phyloP scores from a whole-genome alignment of 768 basidiomycete genomes.

The Pisolithus sp. region DNA sequence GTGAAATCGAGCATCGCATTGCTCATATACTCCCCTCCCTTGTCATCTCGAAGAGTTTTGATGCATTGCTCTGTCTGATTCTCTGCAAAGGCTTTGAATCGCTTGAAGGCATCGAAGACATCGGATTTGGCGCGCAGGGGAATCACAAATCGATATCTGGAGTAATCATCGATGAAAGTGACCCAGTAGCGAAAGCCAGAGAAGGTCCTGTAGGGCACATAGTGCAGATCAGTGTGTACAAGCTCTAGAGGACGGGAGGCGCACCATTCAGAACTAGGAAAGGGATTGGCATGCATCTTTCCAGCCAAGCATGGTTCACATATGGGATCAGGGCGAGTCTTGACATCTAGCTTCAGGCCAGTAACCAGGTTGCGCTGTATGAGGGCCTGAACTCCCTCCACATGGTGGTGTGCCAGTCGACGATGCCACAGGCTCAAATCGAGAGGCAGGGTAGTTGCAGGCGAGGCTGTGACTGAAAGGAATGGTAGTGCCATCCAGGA shows the following conservation, averaged over 20 bases:
- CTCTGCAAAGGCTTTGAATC: conserved; percentile 26
- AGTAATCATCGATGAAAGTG: conserved; percentile 8
- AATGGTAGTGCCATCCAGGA: conserved; percentile 15
- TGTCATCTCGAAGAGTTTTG: conserved; percentile 17
- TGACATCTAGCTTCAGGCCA: conserved; percentile 6
- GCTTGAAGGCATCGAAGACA: conserved; percentile 19
- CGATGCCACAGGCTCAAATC: conserved; percentile 19
- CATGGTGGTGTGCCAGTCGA: conserved; percentile 14
- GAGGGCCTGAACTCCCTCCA: conserved; percentile 5
- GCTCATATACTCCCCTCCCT: conserved; percentile 21
- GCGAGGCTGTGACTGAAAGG: conserved; percentile 1
- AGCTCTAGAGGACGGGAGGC: conserved; percentile 10
- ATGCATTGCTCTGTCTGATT: conserved; percentile 13
- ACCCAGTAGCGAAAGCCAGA: conserved; percentile 6
- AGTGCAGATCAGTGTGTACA: conserved; percentile 21
- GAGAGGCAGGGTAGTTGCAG: conserved; percentile 4
- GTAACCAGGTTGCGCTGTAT: conserved; percentile 9
- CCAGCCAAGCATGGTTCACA: conserved; percentile 16
- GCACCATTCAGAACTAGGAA: conserved; percentile 7
- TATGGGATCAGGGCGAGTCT: conserved; percentile 6
- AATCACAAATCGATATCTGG: conserved; percentile 12
- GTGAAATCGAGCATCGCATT: too few relatives aligned
- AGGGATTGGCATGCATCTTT: conserved; percentile 17
- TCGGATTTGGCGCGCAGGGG: conserved; percentile 17
- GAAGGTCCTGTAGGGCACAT: conserved; percentile 1